A percentile compares a stretch with the other conserved stretches of the same genome.
Conservation (phyloP, 2,329 filamentous ascomycete genomes). For the Tolypocladium ophioglossoides region DNA sequence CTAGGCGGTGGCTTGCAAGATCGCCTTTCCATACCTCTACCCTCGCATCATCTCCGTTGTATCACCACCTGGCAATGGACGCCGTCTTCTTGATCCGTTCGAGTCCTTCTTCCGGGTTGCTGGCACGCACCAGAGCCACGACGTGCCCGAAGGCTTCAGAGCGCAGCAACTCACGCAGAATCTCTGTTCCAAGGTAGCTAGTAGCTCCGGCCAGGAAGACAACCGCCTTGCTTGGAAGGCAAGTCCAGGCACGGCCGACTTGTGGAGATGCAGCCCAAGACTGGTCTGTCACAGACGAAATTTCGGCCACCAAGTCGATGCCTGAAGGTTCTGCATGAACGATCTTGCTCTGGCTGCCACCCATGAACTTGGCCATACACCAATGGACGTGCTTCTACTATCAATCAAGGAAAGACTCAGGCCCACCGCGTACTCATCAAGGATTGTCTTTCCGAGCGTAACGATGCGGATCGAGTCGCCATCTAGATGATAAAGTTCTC, state of each 20-base stretch:
- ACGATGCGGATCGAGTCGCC: constrained; percentile 7
- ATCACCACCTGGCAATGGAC: constrained; percentile 6
- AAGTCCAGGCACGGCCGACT: neutral
- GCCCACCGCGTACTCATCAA: neutral
- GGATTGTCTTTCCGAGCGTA: neutral
- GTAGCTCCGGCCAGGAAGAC: constrained; percentile 75
- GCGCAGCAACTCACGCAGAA: constrained; percentile 61
- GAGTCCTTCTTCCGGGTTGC: constrained; percentile 45
- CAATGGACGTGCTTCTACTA: neutral
- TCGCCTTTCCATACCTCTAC: constrained; percentile 9
- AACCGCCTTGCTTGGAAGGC: constrained; percentile 23
- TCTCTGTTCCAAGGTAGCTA: constrained; percentile 64
- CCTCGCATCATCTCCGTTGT: neutral
- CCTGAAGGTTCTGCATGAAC: neutral
- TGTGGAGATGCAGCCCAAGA: neutral
- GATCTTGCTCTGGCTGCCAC: neutral
- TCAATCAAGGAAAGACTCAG: neutral
- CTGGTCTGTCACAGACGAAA: neutral
- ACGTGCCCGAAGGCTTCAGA: constrained; percentile 33
- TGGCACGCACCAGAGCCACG: constrained; percentile 62
- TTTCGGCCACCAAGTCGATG: neutral
- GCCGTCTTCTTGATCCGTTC: constrained; percentile 41
- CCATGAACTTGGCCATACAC: neutral
- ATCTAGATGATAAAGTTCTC: constrained; percentile 8
- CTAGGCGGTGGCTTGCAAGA: neutral